A percentile compares a stretch with the other conserved stretches of the same genome.
These are phyloP conservation scores for Waltiozyma sp. DNA, from an alignment of 1,139 yeast species.

Conservation along the genomic window DNA sequence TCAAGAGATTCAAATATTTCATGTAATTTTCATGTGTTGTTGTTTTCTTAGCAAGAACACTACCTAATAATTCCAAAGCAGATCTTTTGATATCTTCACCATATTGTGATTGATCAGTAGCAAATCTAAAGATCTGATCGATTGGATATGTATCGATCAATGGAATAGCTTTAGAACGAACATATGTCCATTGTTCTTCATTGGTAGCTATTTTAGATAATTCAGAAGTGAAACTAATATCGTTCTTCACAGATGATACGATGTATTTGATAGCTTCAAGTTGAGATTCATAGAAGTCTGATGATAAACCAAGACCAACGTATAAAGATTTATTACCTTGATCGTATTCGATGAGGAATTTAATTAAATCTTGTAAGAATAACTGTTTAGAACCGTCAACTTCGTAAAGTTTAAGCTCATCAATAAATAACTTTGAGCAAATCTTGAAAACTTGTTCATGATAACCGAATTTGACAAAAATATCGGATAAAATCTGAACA, in stretches of 20 bases:
- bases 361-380: constrained; percentile 25
- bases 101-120: constrained; percentile 15
- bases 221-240: constrained; percentile 1
- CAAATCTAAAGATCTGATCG: constrained; percentile 12
- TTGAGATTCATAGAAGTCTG: constrained; percentile 40
- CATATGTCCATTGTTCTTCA: constrained; percentile 10
- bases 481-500: constrained; percentile 21
- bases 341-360: constrained; percentile 16
- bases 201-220: constrained; percentile 13
- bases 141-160: constrained; percentile 11
- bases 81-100: constrained; percentile 38
- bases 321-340: constrained; percentile 16
- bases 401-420: constrained; percentile 12
- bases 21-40: constrained; percentile 6
- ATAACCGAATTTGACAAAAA: not conserved
- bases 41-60: constrained; percentile 23
- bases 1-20: constrained; percentile 25
- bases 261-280: constrained; percentile 28
- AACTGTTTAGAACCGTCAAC: constrained; percentile 38
- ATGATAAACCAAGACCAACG: constrained; percentile 24
- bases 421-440: constrained; percentile 23
- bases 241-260: constrained; percentile 1
- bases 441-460: constrained; percentile 3
- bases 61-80: constrained; percentile 40
- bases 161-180: constrained; percentile 10